phyloP scores from a whole-genome alignment of 208 protist species.

The Acanthamoeba quina region DNA sequence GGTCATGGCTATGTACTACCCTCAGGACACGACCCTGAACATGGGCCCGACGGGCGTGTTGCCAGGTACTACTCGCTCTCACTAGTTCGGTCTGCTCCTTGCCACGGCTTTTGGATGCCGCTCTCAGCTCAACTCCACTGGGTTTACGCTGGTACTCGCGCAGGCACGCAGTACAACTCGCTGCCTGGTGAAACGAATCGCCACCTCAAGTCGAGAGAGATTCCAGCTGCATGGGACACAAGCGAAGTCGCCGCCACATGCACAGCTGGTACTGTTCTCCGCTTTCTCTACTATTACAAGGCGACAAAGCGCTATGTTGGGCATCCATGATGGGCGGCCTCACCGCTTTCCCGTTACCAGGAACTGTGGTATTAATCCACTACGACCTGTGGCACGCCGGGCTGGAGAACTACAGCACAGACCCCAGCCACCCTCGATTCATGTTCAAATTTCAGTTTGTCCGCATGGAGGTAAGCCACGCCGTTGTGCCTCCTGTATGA shows the following conservation, averaged over 20 bases:
- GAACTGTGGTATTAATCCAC: constrained; percentile 63
- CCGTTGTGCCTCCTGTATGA: background rate
- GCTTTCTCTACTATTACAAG: background rate
- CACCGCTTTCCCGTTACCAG: background rate
- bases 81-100: background rate
- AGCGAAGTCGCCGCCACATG: background rate
- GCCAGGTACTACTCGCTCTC: background rate
- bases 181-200: background rate
- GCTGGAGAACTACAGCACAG: constrained; percentile 18
- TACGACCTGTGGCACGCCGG: constrained; percentile 70
- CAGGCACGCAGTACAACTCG: constrained; percentile 18
- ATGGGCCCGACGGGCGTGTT: constrained; percentile 40
- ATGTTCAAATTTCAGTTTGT: constrained; percentile 76
- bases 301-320: no score
- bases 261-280: background rate
- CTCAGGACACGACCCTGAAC: constrained; percentile 27
- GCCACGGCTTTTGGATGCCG: background rate
- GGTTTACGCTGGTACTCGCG: background rate
- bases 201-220: background rate
- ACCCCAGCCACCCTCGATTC: background rate
- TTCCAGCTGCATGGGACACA: background rate
- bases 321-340: no score
- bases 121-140: background rate
- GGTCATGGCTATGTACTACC: constrained; percentile 77
- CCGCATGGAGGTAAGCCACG: background rate